Base-by-base conservation (phyloP, 441 rosid species). In the Populus hybrid region DNA sequence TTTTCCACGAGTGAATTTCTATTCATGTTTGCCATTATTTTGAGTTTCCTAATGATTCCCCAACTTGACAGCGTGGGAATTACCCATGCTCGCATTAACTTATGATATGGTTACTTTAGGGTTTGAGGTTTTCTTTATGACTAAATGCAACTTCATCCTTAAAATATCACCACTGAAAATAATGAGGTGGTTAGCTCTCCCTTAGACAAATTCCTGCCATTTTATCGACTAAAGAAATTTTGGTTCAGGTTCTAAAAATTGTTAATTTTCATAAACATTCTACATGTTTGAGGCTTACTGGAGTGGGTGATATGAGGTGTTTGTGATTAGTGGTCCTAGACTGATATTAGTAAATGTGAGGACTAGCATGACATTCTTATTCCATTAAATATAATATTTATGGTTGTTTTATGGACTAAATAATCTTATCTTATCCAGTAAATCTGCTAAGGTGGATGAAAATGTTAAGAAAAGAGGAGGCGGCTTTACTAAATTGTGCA, bases 401-500 rank as follows among this genome's bases (percentile, higher is more conserved):
- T 50, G 57, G 57, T 14, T 50, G 7, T 50, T 50, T 14, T 50
- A 5, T 50, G 20, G 20, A 50, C 57, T 50, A 5, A 50, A 50
- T 50, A 50, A 1, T 69, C 75, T 72, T 75, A 61, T 81, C 7
- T 70, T 65, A 69, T 82, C 76, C 26, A 80, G 66, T 85, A 90
- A 94, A 89, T 84, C 87, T 73, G 76, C 82, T 16, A 86, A 89
- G 86, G 88, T 82, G 40, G 85, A 80, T 67, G 85, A 85, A 69
- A 82, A 78, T 21, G 86, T 82, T 34, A 92, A 89, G 89, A 93
- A 85, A 87, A 87, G 86, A 78, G 84, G 92, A 11, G 91, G 93
- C 69, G 98, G 98, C 63, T 92, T 92, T 81, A 79, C 87, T 75
- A 93, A 91, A 86, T 42, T 89, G 80, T 92, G 91, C 77, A 86